These are phyloP conservation scores for Suhomyces canberraensis DNA, from an alignment of 805 yeast genomes.

Conservation along the genomic window DNA sequence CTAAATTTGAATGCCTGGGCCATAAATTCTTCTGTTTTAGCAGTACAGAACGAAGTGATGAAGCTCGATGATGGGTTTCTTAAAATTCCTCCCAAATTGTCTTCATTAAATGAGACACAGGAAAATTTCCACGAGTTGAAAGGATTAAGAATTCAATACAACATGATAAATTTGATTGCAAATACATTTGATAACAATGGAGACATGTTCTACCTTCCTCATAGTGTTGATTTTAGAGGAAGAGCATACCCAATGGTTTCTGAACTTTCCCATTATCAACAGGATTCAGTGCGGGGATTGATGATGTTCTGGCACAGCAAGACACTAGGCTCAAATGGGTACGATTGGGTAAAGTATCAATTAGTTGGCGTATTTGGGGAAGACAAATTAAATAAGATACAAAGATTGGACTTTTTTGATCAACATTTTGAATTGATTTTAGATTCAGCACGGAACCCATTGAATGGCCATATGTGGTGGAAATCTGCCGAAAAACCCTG, in stretches of 20 bases:
- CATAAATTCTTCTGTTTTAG: conserved; percentile 25
- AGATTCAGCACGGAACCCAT: conserved; percentile 28
- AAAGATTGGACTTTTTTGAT: conserved; percentile 26
- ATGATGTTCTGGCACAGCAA: conserved; percentile 38
- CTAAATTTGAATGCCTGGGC: conserved; percentile 36
- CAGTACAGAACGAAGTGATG: conserved; percentile 20
- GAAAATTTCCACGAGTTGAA: conserved; percentile 12
- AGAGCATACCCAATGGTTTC: conserved; percentile 40
- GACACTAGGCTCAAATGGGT: conserved; percentile 35
- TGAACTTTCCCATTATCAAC: conserved; percentile 31
- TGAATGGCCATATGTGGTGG: conserved; percentile 33
- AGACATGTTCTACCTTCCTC: conserved; percentile 36
- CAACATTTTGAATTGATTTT: conserved; percentile 18
- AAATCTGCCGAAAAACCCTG: conserved; percentile 36
- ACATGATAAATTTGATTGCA: conserved; percentile 19
- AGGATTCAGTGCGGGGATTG: conserved; percentile 31
- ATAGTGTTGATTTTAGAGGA: conserved; percentile 39
- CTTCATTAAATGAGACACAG: background rate
- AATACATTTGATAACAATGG: conserved; percentile 28
- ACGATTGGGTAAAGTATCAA: conserved; percentile 38
- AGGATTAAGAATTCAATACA: conserved; percentile 17
- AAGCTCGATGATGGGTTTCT: conserved; percentile 18
- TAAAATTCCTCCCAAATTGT: conserved; percentile 24
- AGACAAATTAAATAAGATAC: conserved; percentile 23
- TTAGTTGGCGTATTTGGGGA: conserved; percentile 32